Conservation (phyloP, 495 filamentous ascomycete species). For the Cercophora samala region DNA sequence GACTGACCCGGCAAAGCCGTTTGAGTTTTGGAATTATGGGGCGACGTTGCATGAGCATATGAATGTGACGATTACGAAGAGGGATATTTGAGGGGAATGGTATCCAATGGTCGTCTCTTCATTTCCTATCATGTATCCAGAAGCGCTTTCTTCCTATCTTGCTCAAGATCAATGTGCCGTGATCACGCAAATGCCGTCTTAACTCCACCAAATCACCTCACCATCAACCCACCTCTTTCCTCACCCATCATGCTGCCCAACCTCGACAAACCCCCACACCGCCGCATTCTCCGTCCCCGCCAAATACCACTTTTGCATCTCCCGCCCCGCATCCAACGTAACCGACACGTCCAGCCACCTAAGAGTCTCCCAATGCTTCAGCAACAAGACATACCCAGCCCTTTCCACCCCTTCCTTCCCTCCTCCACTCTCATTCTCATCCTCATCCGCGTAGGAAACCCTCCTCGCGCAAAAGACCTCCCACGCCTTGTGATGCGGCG, state of each 20-base stretch:
- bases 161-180: background rate
- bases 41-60: conserved; percentile 14
- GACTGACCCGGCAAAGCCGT: conserved; percentile 43
- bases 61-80: conserved; percentile 14
- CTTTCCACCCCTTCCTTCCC: background rate
- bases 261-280: conserved; percentile 1
- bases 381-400: background rate
- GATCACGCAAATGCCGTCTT: too few relatives aligned
- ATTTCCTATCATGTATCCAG: background rate
- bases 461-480: background rate
- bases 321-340: background rate
- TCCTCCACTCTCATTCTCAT: too few relatives aligned
- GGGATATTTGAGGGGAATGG: background rate
- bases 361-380: background rate
- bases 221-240: too few relatives aligned
- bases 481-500: background rate
- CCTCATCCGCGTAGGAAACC: background rate
- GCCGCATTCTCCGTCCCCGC: background rate
- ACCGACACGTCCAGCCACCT: background rate
- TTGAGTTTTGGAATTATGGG: conserved; percentile 13
- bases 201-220: background rate
- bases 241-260: background rate
- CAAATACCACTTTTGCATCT: background rate
- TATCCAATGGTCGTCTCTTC: background rate
- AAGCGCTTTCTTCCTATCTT: background rate